These are phyloP conservation scores for Phanerochaete carnosa DNA, from an alignment of 768 basidiomycete genomes.

Conservation along the genomic window DNA sequence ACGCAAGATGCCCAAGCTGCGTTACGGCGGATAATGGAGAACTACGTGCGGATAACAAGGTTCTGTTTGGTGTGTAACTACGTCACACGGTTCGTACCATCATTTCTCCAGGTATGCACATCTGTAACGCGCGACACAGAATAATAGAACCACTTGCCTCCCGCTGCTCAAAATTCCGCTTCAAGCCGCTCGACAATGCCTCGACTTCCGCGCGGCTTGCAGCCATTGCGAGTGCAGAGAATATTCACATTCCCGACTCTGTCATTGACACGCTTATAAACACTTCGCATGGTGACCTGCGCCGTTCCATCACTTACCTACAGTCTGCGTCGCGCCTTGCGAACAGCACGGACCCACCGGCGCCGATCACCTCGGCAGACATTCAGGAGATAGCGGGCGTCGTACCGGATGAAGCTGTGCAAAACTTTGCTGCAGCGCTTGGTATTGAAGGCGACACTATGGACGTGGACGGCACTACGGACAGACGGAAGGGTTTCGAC, in stretches of 20 bases:
- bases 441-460: slow-evolving; percentile 63
- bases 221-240: slow-evolving; percentile 78
- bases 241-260: slow-evolving; percentile 49
- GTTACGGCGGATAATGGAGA: slow-evolving; percentile 98
- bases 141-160: slow-evolving; percentile 98
- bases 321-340: slow-evolving; percentile 93
- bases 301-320: slow-evolving; percentile 95
- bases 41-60: slow-evolving; percentile 93
- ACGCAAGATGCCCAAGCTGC: slow-evolving; percentile 99
- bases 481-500: slow-evolving; percentile 44
- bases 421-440: slow-evolving; percentile 62
- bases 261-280: slow-evolving; percentile 74
- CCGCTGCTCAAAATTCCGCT: slow-evolving; percentile 98
- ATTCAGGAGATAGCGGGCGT: slow-evolving; percentile 98
- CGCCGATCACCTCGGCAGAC: slow-evolving; percentile 68
- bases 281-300: slow-evolving; percentile 87
- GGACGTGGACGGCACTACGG: slow-evolving; percentile 41
- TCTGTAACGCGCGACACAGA: slow-evolving; percentile 36
- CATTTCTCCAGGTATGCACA: background rate
- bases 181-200: slow-evolving; percentile 81
- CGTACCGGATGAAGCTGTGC: slow-evolving; percentile 73
- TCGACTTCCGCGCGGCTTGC: slow-evolving; percentile 75
- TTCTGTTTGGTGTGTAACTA: slow-evolving; percentile 99
- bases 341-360: slow-evolving; percentile 66
- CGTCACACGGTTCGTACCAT: slow-evolving; percentile 76